Conservation (phyloP, 768 basidiomycete species). For the Phanerochaete carnosa region DNA sequence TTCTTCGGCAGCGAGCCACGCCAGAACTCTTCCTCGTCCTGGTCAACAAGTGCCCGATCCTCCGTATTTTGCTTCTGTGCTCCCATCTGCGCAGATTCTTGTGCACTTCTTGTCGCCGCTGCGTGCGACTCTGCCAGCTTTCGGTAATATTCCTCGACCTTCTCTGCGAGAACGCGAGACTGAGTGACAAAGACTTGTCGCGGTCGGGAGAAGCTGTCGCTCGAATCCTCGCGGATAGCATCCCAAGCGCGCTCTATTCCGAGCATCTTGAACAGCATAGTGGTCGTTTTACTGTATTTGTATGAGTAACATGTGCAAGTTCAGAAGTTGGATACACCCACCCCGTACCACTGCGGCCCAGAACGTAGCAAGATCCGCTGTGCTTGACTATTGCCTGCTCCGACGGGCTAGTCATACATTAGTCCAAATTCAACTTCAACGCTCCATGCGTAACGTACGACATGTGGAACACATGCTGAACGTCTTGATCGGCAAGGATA, state of each 20-base stretch:
- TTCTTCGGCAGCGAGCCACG: conserved; percentile 43
- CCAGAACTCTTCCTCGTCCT: conserved; percentile 21
- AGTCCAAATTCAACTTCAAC: neutral
- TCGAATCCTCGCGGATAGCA: conserved; percentile 28
- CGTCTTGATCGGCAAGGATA: conserved; percentile 49
- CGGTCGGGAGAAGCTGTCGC: conserved; percentile 33
- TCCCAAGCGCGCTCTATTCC: conserved; percentile 58
- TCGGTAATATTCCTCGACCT: conserved; percentile 64
- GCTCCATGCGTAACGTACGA: conserved; percentile 22
- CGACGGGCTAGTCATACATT: conserved; percentile 27
- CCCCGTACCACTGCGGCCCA: conserved; percentile 76
- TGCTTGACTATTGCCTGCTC: conserved; percentile 64
- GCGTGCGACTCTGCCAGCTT: conserved; percentile 31
- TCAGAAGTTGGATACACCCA: conserved; percentile 27
- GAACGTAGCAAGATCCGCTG: conserved; percentile 57
- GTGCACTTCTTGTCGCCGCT: conserved; percentile 13
- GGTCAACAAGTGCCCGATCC: conserved; percentile 4
- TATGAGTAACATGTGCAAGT: neutral
- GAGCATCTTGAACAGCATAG: conserved; percentile 77
- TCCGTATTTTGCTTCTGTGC: conserved; percentile 16
- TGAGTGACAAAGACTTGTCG: conserved; percentile 75
- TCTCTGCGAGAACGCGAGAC: conserved; percentile 59
- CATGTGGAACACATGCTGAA: conserved; percentile 28
- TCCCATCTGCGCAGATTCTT: conserved; percentile 32
- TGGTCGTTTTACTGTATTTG: conserved; percentile 62